Evolutionary conservation across 345 rosid species (phyloP), one percentile per base, ranked within the genome.

Genomic region (Eucalyptus grandis): DNA sequence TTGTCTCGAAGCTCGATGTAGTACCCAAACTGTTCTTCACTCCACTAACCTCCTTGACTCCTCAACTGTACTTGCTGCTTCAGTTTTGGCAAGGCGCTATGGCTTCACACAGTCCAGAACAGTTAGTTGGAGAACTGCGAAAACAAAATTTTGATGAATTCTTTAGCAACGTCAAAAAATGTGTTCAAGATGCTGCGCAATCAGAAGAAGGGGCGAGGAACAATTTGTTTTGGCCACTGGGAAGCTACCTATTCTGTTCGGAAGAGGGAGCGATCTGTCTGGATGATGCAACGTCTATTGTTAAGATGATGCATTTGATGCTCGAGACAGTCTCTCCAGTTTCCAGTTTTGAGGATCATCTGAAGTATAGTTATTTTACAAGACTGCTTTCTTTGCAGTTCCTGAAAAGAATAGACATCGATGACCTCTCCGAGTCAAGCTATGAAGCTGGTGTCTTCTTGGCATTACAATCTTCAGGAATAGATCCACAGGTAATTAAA

Each of bases 211-310:
- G 67, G 24, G 44, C 49, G 30, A 90, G 27, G n/a, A 87, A 81
- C 34, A 87, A 86, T 44, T 87, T 44, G 31, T 96, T 92, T 67
- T 94, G 92, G 94, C 99, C 99, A 37, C 94, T 95, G 49, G 99
- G 99, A 27, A 95, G 92, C 89, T 95, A 94, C 46, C 88, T 96
- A 47, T 95, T 97, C 90, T 95, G 97, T 72, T 94, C 98, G 19
- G 94, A 93, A 85, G 93, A 91, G 15, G 99, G 99, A 69, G 98
- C 94, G 49, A 89, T 98, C 19, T 97, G 99, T 31, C 49, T 97
- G 69, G 97, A 97, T 43, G 94, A 95, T 67, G 94, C 95, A 1
- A 85, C 77, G 16, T 93, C 96, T 37, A 92, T 97, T 50, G 88
- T 93, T 46, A 89, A 86, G 91, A 91, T 96, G 95, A 92, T 97